These are phyloP conservation scores for Aspergillus egyptiacus DNA, from an alignment of 495 filamentous ascomycete species.

Conservation along the genomic window DNA sequence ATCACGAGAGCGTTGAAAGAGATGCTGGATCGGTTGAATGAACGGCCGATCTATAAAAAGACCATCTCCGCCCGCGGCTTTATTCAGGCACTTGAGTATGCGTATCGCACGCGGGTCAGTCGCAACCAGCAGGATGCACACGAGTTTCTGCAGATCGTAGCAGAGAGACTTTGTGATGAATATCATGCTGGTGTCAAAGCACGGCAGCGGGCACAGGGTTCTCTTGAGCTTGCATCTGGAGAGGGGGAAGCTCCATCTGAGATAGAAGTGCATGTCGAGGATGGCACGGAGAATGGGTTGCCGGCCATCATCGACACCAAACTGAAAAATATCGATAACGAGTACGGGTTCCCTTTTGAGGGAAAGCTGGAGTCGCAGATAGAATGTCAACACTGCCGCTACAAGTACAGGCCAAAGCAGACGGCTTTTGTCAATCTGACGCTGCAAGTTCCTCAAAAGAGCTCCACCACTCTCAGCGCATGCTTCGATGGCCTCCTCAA, in stretches of 20 bases:
- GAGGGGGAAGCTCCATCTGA: conserved; percentile 24
- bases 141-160: conserved; percentile 90
- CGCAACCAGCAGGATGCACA: conserved; percentile 98
- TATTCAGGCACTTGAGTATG: conserved; percentile 70
- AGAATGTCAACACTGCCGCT: conserved; percentile 82
- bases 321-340: conserved; percentile 43
- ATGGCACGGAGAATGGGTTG: conserved; percentile 33
- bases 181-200: conserved; percentile 79
- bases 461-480: conserved; percentile 55
- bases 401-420: conserved; percentile 74
- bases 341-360: conserved; percentile 80
- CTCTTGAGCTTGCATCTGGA: conserved; percentile 16
- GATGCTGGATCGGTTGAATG: conserved; percentile 88
- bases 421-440: conserved; percentile 90
- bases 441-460: conserved; percentile 79
- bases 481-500: conserved; percentile 95
- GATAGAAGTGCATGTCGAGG: conserved; percentile 40
- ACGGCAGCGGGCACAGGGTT: conserved; percentile 38
- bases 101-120: conserved; percentile 84
- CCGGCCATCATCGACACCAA: conserved; percentile 42
- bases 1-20: conserved; percentile 89
- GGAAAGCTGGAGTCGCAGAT: conserved; percentile 85
- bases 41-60: conserved; percentile 88
- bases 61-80: conserved; percentile 83
- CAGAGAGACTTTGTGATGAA: conserved; percentile 87